These are phyloP conservation scores for Chytriomyces confervae DNA, from an alignment of 192 early-diverging fungal species.

Conservation along the genomic window DNA sequence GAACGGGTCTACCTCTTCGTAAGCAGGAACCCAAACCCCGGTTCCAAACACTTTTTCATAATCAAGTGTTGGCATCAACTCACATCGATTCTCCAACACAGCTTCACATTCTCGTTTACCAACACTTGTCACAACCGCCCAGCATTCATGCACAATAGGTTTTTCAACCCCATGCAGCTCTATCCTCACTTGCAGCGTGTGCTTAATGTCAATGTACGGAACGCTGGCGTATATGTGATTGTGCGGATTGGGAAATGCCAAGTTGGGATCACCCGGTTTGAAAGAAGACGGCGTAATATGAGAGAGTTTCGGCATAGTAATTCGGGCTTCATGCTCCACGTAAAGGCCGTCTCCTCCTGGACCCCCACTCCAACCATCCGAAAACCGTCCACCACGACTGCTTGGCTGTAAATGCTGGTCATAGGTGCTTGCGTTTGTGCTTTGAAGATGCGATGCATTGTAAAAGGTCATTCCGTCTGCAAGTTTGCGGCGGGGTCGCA, in stretches of 20 bases:
- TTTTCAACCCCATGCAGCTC: slow-evolving; percentile 52
- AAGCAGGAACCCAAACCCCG: slow-evolving; percentile 57
- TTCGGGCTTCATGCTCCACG: slow-evolving; percentile 41
- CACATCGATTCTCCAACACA: slow-evolving; percentile 47
- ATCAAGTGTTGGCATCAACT: slow-evolving; percentile 53
- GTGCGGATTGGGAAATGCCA: slow-evolving; percentile 26
- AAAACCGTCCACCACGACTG: slow-evolving; percentile 32
- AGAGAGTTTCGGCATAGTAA: slow-evolving; percentile 46
- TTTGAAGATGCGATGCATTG: slow-evolving; percentile 2
- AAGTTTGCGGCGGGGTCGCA: slow-evolving; percentile 39
- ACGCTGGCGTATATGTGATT: slow-evolving; percentile 24
- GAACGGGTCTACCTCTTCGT: slow-evolving; percentile 39
- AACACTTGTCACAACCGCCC: slow-evolving; percentile 48
- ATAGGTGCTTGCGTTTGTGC: slow-evolving; percentile 11
- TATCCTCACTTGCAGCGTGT: slow-evolving; percentile 53
- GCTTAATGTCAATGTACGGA: slow-evolving; percentile 51
- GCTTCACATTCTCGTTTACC: slow-evolving; percentile 44
- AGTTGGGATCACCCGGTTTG: slow-evolving; percentile 24
- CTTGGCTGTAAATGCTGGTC: background rate
- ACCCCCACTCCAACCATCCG: slow-evolving; percentile 37
- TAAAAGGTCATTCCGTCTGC: slow-evolving; percentile 27
- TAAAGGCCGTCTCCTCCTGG: slow-evolving; percentile 58
- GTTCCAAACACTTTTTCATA: slow-evolving; percentile 59
- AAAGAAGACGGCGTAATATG: slow-evolving; percentile 44
- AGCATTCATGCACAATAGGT: slow-evolving; percentile 51